phyloP scores from a whole-genome alignment of 2,329 filamentous ascomycete genomes.

The Colletotrichum liaoningense region DNA sequence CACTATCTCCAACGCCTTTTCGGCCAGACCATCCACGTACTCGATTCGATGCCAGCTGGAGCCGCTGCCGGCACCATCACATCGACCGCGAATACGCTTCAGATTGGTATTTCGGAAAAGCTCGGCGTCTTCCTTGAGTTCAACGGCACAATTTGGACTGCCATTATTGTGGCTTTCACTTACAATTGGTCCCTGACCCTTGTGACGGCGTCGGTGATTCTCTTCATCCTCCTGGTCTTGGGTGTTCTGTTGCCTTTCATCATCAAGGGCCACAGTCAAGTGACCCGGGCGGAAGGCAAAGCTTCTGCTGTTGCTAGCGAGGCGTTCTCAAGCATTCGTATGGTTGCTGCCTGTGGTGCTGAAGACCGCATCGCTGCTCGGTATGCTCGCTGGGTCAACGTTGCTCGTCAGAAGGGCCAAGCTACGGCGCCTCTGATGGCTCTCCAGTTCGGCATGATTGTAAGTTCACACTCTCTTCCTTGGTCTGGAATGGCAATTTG shows the following conservation, averaged over 20 bases:
- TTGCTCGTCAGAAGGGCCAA: constrained; percentile 62
- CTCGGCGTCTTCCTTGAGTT: constrained; percentile 70
- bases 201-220: constrained; percentile 65
- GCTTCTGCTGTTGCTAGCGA: constrained; percentile 71
- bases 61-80: constrained; percentile 73
- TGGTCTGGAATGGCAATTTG: neutral
- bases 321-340: constrained; percentile 68
- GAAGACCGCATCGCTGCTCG: constrained; percentile 64
- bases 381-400: constrained; percentile 66
- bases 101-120: constrained; percentile 74
- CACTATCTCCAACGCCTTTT: constrained; percentile 75
- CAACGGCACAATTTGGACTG: constrained; percentile 61
- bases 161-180: constrained; percentile 66
- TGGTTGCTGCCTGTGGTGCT: constrained; percentile 72
- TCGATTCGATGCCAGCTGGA: constrained; percentile 74
- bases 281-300: constrained; percentile 65
- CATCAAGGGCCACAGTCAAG: constrained; percentile 59
- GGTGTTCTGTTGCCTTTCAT: constrained; percentile 65
- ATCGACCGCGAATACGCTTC: constrained; percentile 71
- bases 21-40: constrained; percentile 73
- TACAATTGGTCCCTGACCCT: constrained; percentile 70
- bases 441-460: constrained; percentile 63
- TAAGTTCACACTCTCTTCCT: constrained; percentile 38
- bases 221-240: constrained; percentile 66
- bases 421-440: constrained; percentile 62